These are phyloP conservation scores for Graphium sp. DNA, from an alignment of 2,329 filamentous ascomycete genomes.

Conservation along the genomic window DNA sequence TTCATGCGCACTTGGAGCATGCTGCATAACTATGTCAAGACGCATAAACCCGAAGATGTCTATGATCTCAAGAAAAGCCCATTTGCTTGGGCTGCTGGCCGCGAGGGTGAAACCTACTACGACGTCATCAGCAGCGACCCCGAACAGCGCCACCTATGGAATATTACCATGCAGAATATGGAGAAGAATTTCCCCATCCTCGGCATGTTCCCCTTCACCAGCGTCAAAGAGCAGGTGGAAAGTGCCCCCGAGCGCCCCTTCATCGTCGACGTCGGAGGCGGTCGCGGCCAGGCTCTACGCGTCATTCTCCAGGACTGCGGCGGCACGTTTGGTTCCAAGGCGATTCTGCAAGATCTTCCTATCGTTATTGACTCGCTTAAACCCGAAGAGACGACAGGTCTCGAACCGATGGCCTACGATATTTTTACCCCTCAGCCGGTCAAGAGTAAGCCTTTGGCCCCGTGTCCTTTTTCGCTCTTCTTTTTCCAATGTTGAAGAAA, in stretches of 20 bases:
- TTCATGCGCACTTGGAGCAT: constrained; percentile 10
- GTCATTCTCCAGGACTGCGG: constrained; percentile 10
- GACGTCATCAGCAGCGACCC: constrained; percentile 11
- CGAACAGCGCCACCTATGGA: constrained; percentile 12
- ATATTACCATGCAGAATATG: constrained; percentile 10
- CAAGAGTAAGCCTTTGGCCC: constrained; percentile 8
- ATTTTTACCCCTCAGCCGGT: constrained; percentile 11
- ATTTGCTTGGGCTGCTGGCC: constrained; percentile 11
- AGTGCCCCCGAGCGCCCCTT: constrained; percentile 11
- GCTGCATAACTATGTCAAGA: constrained; percentile 11
- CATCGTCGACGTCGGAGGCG: constrained; percentile 13
- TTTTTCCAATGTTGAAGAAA: no score
- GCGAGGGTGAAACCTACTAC: constrained; percentile 15
- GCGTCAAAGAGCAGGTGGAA: constrained; percentile 11
- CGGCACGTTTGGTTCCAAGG: constrained; percentile 10
- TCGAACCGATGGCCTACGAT: constrained; percentile 12
- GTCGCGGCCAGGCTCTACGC: constrained; percentile 11
- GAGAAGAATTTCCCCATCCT: constrained; percentile 13
- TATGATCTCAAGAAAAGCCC: constrained; percentile 13
- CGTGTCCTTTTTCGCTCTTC: constrained; percentile 8
- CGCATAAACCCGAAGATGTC: constrained; percentile 11
- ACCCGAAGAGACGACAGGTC: constrained; percentile 9
- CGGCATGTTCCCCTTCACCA: constrained; percentile 13
- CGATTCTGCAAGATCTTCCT: constrained; percentile 16
- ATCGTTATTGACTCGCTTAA: constrained; percentile 14